These are phyloP conservation scores for Alternaria arborescens DNA, from an alignment of 2,329 filamentous ascomycete genomes.

Conservation along the genomic window DNA sequence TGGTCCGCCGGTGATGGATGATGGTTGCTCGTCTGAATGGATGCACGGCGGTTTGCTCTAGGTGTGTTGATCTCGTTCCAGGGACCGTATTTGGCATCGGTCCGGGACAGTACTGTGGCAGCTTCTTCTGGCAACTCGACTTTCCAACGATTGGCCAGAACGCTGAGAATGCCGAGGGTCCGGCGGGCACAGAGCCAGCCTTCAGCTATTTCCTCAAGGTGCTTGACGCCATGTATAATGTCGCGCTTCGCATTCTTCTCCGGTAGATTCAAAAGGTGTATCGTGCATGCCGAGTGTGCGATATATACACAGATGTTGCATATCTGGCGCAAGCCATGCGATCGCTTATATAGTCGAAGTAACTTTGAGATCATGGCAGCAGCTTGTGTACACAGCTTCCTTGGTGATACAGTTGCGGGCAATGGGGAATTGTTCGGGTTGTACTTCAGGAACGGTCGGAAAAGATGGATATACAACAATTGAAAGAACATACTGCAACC, in stretches of 20 bases:
- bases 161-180: conserved; percentile 83
- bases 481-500: conserved; percentile 90
- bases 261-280: conserved; percentile 90
- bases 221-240: conserved; percentile 87
- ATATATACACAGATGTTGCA: conserved; percentile 98
- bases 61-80: conserved; percentile 54
- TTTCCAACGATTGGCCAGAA: conserved; percentile 88
- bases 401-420: conserved; percentile 85
- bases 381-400: conserved; percentile 89
- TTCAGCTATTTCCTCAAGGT: conserved; percentile 94
- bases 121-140: conserved; percentile 89
- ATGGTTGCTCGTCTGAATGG: conserved; percentile 24
- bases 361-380: conserved; percentile 90
- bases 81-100: conserved; percentile 80
- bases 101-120: conserved; percentile 74
- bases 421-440: conserved; percentile 81
- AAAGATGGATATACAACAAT: conserved; percentile 92
- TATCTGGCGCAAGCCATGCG: conserved; percentile 89
- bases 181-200: conserved; percentile 91
- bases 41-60: conserved; percentile 28
- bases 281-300: conserved; percentile 90
- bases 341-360: conserved; percentile 92
- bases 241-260: conserved; percentile 91
- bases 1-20: conserved; percentile 34
- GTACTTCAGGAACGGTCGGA: conserved; percentile 94